Base-by-base conservation (phyloP, 805 yeast genomes). In the Saturnispora zaruensis region DNA sequence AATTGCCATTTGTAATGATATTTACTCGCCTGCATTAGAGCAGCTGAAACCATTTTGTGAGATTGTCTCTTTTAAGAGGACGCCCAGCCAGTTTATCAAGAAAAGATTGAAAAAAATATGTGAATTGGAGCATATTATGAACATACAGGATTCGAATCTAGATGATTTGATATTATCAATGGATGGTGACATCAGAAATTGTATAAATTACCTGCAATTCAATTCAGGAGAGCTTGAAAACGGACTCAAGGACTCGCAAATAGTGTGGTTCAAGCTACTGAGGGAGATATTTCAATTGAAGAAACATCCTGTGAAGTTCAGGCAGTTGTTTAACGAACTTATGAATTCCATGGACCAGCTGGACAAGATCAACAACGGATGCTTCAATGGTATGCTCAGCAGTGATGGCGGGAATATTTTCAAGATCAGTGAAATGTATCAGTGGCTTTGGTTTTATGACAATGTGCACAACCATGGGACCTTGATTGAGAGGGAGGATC, bases 1-100 rank as follows among this genome's bases (percentile, higher is more conserved):
- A 18, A 87, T 91, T 48, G 90, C 96, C 40, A 79, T 93, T 50
- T 95, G 97, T 63, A 93, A 91, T 61, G 96, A 93, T 60, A 73
- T 86, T 1, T 89, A 86, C 63, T 77, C 87, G 0, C 77, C 81
- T 3, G 78, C 86, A 1, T 70, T 91, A 66, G 95, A 87, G 47
- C 80, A 78, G 50, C 69, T 91, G 53, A 78, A 91, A 53, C 83
- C 84, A 0, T 67, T 74, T 52, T 79, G 91, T 54, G 96, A 91
- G 58, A 71, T 86, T 6, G 71, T 91, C 2, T 64, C 77, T 6
- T 84, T 89, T 59, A 74, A 72, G 51, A 79, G 78, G 50, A 82
- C 95, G 0, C 61, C 77, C 2, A 73, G 69, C 14, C 67, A 63
- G 46, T 73, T 71, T 34, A 64, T 77, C 25, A 70, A 69, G 44